phyloP scores from a whole-genome alignment of 768 basidiomycete species.

The Termitomyces eurrhizus region DNA sequence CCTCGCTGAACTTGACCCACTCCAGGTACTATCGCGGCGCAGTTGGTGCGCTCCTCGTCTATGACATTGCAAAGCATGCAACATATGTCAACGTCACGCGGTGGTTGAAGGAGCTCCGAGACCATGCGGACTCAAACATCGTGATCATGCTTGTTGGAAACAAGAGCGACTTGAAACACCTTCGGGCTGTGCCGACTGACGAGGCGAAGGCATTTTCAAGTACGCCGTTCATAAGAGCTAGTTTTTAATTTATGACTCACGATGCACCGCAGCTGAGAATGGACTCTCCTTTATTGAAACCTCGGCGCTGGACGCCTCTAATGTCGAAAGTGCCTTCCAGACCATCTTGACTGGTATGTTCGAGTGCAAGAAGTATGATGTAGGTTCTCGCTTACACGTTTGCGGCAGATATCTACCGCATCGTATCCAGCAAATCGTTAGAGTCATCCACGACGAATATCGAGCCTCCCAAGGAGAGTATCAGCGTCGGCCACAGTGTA shows the following conservation, averaged over 20 bases:
- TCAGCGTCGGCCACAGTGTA: constrained; percentile 77
- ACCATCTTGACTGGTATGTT: constrained; percentile 84
- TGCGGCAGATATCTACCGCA: constrained; percentile 87
- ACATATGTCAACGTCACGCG: constrained; percentile 92
- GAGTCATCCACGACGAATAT: constrained; percentile 79
- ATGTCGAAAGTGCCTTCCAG: constrained; percentile 97
- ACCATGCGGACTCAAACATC: constrained; percentile 91
- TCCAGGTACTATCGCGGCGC: constrained; percentile 95
- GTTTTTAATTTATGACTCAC: constrained; percentile 5
- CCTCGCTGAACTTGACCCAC: constrained; percentile 1
- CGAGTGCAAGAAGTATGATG: background rate
- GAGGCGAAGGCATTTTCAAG: constrained; percentile 92
- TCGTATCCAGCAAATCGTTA: constrained; percentile 93
- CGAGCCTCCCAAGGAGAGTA: constrained; percentile 79
- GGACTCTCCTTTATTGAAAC: constrained; percentile 96
- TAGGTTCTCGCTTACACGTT: constrained; percentile 6
- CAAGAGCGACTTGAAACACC: constrained; percentile 98
- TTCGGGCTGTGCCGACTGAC: constrained; percentile 94
- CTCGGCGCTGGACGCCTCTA: constrained; percentile 98
- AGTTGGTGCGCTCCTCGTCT: constrained; percentile 87
- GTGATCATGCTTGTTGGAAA: constrained; percentile 97
- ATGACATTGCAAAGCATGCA: constrained; percentile 91
- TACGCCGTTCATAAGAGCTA: constrained; percentile 34
- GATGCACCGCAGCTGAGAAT: constrained; percentile 65
- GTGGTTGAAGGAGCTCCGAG: constrained; percentile 96